These are phyloP conservation scores for Spergularia marina DNA, from an alignment of 148 eudicot genomes.

Conservation along the genomic window DNA sequence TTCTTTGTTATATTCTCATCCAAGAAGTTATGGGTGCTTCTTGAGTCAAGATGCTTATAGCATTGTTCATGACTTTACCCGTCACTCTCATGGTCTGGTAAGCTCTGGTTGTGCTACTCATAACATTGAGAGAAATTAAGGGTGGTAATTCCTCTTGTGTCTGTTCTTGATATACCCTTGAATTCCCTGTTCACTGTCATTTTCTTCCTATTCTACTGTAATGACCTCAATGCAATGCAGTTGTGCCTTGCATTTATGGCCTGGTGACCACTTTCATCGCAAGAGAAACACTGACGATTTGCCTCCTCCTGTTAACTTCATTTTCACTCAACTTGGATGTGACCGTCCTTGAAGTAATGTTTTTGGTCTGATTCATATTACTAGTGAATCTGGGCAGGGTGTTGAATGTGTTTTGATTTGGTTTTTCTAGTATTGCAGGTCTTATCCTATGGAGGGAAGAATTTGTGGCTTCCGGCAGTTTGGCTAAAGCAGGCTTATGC, in stretches of 20 bases:
- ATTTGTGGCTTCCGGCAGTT: neutral
- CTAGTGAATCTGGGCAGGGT: too few species aligned
- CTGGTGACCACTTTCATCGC: neutral
- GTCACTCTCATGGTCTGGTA: neutral
- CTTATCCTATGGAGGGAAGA: too few species aligned
- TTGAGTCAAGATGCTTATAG: neutral
- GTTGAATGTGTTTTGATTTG: too few species aligned
- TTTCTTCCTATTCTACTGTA: neutral
- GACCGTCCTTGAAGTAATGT: too few species aligned
- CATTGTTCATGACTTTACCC: neutral
- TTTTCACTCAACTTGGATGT: too few species aligned
- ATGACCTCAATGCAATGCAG: neutral
- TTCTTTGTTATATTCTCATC: neutral
- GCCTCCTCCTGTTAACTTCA: neutral
- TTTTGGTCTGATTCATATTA: too few species aligned
- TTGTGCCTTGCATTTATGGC: neutral
- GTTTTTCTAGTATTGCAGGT: too few species aligned
- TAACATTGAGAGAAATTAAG: too few species aligned
- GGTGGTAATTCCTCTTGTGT: too few species aligned
- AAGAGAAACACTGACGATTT: neutral
- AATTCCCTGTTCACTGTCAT: too few species aligned
- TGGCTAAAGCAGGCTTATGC: neutral
- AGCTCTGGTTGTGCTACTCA: too few species aligned
- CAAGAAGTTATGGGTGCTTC: neutral
- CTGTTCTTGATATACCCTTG: too few species aligned